phyloP scores from a whole-genome alignment of 352 stramenopile species.

The Phytophthora palmivora region DNA sequence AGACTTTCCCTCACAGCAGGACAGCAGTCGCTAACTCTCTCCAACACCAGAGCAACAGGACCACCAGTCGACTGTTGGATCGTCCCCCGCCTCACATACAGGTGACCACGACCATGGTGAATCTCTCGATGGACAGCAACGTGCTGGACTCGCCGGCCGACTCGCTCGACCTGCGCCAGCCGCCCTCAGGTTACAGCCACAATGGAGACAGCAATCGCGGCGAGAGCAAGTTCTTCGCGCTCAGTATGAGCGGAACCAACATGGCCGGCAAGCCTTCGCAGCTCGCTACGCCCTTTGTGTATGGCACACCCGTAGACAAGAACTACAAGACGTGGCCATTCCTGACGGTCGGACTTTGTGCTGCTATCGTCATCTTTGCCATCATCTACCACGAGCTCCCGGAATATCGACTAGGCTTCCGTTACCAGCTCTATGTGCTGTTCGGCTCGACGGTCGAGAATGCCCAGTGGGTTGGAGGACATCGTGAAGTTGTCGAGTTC shows the following conservation, averaged over 20 bases:
- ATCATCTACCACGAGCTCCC: constrained; percentile 81
- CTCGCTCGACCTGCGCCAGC: constrained; percentile 38
- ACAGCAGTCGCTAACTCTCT: constrained; percentile 13
- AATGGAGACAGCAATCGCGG: constrained; percentile 43
- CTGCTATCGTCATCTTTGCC: constrained; percentile 56
- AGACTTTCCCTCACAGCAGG: constrained; percentile 6
- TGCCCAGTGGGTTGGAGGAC: constrained; percentile 69
- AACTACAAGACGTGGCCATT: constrained; percentile 88
- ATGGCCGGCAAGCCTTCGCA: constrained; percentile 53
- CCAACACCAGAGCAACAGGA: neutral
- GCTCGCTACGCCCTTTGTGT: constrained; percentile 73
- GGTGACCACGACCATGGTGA: constrained; percentile 41
- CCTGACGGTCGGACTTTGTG: constrained; percentile 57
- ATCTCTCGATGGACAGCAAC: constrained; percentile 53
- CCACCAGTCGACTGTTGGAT: neutral
- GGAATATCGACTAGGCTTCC: constrained; percentile 70
- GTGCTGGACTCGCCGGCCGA: constrained; percentile 49
- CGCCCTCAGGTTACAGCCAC: constrained; percentile 27
- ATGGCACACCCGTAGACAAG: constrained; percentile 79
- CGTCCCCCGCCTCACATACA: constrained; percentile 17
- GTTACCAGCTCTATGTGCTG: constrained; percentile 68
- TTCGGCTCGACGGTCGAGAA: constrained; percentile 63
- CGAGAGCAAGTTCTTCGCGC: constrained; percentile 79
- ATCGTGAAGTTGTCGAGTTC: constrained; percentile 82
- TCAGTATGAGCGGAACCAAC: constrained; percentile 62